phyloP scores from a whole-genome alignment of 1,284 basidiomycete genomes.

The Peniophora sp. region DNA sequence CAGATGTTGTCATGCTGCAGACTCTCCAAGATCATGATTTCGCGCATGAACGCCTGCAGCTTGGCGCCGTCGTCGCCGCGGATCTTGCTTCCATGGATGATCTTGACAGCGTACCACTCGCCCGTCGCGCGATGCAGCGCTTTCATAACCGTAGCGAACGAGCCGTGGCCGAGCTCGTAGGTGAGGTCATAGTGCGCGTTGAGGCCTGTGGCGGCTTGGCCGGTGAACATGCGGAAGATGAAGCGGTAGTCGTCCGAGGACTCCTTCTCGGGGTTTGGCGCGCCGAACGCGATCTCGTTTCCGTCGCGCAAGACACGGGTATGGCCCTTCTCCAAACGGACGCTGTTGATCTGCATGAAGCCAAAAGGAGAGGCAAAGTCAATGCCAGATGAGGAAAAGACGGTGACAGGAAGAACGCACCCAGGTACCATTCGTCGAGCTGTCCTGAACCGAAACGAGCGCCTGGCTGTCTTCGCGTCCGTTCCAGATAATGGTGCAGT shows the following conservation, averaged over 20 bases:
- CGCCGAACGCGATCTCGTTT: slow-evolving; percentile 78
- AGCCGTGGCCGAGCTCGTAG: slow-evolving; percentile 67
- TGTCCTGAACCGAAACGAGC: slow-evolving; percentile 60
- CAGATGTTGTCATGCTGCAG: slow-evolving; percentile 81
- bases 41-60: slow-evolving; percentile 49
- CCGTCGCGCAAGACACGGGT: slow-evolving; percentile 65
- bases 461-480: slow-evolving; percentile 42
- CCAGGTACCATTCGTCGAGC: slow-evolving; percentile 81
- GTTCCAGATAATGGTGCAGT: slow-evolving; percentile 62
- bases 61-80: slow-evolving; percentile 21
- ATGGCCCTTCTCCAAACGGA: slow-evolving; percentile 50
- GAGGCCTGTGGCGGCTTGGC: slow-evolving; percentile 40
- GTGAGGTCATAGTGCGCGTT: slow-evolving; percentile 59
- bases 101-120: slow-evolving; percentile 67
- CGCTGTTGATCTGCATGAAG: slow-evolving; percentile 80
- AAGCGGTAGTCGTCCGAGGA: slow-evolving; percentile 54
- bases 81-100: slow-evolving; percentile 49
- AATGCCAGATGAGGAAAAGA: slow-evolving; percentile 1
- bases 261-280: slow-evolving; percentile 34
- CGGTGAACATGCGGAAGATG: slow-evolving; percentile 46
- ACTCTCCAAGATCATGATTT: slow-evolving; percentile 72
- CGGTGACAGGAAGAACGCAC: slow-evolving; percentile 38
- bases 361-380: not conserved
- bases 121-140: slow-evolving; percentile 55
- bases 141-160: slow-evolving; percentile 74